Evolutionary conservation across 306 rosid genomes (phyloP), one percentile per base, ranked within the genome.

Genomic region (Cucurbita maxima): DNA sequence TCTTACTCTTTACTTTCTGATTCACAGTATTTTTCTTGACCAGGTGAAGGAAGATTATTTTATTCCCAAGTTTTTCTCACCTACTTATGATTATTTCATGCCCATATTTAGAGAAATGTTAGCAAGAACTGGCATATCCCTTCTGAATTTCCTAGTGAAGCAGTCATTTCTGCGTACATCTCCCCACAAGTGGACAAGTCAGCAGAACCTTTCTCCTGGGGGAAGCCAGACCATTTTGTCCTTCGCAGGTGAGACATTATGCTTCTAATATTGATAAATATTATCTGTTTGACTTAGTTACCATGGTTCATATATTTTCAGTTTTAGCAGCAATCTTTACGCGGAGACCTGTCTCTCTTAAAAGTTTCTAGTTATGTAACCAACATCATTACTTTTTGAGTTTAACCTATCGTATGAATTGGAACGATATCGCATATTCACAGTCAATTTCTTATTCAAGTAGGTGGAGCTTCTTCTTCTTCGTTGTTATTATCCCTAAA

Each of bases 61-160:
- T 7, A 69, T 45, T 43, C 43, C 8, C 25, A 12, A 48, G 44
- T 10, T 47, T 69, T 48, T 44, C 73, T 69, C 54, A 48, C 53
- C 34, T 34, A 16, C 18, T 34, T 71, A 50, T 36, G 44, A 58
- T 59, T 71, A 74, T 58, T 19, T 67, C 37, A 67, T 67, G 38
- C 37, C 18, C 18, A 44, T 69, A 37, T 76, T 64, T 87, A 93
- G 98, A 93, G 98, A 85, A 93, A 93, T 81, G 88, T 93, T 78
- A 93, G 98, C 92, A 93, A 93, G 88, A 93, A 93, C 83, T 93
- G 98, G 98, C 96, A 93, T 59, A 86, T 93, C 61, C 96, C 98
- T 71, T 74, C 85, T 56, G 80, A 91, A 71, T 93, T 93, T 84
- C 98, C 97, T 25, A 90, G 98, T 81, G 93, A 86, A 79, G 82